Evolutionary conservation across 148 eudicot genomes (phyloP), one percentile per base, ranked within the genome.

Genomic region (Fagopyrum homotropicum): DNA sequence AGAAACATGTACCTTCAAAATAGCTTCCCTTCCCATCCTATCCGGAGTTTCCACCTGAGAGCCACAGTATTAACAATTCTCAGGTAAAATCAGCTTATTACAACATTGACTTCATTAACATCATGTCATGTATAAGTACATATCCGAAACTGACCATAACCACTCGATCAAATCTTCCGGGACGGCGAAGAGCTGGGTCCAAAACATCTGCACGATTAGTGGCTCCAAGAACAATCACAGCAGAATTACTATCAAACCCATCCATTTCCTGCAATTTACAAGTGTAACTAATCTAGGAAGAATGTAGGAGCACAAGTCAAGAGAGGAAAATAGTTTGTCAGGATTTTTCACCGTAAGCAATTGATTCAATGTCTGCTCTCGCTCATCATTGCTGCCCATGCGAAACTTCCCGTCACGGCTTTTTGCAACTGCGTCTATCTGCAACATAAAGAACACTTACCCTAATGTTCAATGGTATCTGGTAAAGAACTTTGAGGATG

Each of bases 361-460:
- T 86, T 94, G 98, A 73, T 93, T 93, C 77, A 94, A 79, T 68
- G 98, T 94, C 75, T 91, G 98, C 73, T 94, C 98, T 77, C 98
- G 86, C 77, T 94, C 97, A 84, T 94, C 98, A 84, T 94, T 94
- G 86, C 93, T 94, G 63, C 84, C 98, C 77, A 89, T 82, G 29
- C 98, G 95, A 76, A 83, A 90, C 78, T 79, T 94, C 45, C 98
- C 90, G 81, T 94, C 98, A 72, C 98, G 98, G 73, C 95, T 94
- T 84, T 94, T 94, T 72, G 98, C 98, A 51, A 94, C 97, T 63
- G 97, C 98, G 83, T 94, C 98, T 77, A 94, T 94, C 98, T 94
- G 90, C 79, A 81, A 14, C 71, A 40, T 14, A 11, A 40, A 66
- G 47, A 66, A 12, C 5, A 66, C 9, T 29, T 10, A 22, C 0